These are phyloP conservation scores for Solanum hybrid DNA, from an alignment of 305 asterid genomes.

Conservation along the genomic window DNA sequence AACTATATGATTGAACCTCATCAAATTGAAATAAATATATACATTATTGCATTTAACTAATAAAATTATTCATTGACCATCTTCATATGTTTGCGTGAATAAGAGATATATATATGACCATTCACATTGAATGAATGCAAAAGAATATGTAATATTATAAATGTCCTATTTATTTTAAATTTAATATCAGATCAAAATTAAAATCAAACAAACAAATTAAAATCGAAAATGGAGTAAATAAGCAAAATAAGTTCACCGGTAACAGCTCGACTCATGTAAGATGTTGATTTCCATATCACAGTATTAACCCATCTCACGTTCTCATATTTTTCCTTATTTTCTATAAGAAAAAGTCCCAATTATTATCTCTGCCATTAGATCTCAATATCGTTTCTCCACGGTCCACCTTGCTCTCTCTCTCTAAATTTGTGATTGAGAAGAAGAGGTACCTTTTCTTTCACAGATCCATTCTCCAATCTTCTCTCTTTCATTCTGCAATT, in stretches of 20 bases:
- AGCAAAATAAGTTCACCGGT: not conserved
- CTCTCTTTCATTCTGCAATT: not conserved
- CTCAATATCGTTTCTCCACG: slow-evolving; percentile 20
- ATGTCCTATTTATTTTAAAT: no score
- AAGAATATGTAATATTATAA: no score
- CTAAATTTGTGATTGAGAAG: not conserved
- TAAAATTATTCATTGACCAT: no score
- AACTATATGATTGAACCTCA: no score
- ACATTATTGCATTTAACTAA: no score
- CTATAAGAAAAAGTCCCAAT: not conserved
- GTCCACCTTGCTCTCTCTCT: not conserved
- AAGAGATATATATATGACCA: no score
- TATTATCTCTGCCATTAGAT: slow-evolving; percentile 27
- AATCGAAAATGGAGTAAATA: no score
- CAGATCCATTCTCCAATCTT: slow-evolving; percentile 4
- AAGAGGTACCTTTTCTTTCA: not conserved
- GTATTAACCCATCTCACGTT: not conserved
- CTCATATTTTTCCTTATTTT: not conserved
- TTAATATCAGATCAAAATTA: no score
- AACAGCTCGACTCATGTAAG: not conserved
- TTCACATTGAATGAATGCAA: no score
- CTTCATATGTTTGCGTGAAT: no score
- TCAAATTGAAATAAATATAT: no score
- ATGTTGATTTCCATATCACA: not conserved
- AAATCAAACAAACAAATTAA: no score